These are phyloP conservation scores for Globisporangium middletonii DNA, from an alignment of 352 stramenopile genomes.

Conservation along the genomic window DNA sequence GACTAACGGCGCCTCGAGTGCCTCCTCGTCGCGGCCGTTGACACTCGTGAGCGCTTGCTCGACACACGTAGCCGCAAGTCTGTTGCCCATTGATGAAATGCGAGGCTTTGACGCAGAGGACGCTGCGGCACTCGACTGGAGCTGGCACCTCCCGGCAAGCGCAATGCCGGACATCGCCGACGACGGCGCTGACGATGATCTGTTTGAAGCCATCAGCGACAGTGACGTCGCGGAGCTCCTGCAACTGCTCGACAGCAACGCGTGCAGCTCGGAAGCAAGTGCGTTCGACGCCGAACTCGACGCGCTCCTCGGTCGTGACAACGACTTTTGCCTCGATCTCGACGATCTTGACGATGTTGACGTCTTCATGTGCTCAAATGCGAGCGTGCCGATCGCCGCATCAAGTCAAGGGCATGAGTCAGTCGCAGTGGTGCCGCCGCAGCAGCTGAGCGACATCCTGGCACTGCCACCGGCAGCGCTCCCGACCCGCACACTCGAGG, in stretches of 20 bases:
- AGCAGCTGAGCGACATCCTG: background rate
- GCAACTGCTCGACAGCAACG: background rate
- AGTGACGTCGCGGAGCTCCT: constrained; percentile 1
- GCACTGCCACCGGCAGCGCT: background rate
- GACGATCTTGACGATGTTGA: background rate
- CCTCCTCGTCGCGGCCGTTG: background rate
- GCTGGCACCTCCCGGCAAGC: background rate
- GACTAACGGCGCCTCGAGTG: too few relatives aligned
- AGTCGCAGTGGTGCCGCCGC: background rate
- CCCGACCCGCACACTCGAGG: background rate
- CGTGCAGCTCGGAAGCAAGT: background rate
- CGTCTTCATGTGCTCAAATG: background rate
- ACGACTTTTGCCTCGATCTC: background rate
- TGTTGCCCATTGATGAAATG: background rate
- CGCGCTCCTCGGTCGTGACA: background rate
- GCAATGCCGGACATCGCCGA: background rate
- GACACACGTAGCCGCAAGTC: background rate
- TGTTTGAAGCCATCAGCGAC: constrained; percentile 21
- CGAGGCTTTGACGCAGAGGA: too few relatives aligned
- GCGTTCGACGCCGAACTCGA: constrained; percentile 2
- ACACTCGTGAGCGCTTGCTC: background rate
- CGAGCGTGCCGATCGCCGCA: background rate
- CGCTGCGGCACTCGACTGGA: background rate
- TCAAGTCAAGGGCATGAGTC: background rate
- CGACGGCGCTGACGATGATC: constrained; percentile 1